Conservation (phyloP, 176 grass and related monocot genomes). For the Lolium rigidum region DNA sequence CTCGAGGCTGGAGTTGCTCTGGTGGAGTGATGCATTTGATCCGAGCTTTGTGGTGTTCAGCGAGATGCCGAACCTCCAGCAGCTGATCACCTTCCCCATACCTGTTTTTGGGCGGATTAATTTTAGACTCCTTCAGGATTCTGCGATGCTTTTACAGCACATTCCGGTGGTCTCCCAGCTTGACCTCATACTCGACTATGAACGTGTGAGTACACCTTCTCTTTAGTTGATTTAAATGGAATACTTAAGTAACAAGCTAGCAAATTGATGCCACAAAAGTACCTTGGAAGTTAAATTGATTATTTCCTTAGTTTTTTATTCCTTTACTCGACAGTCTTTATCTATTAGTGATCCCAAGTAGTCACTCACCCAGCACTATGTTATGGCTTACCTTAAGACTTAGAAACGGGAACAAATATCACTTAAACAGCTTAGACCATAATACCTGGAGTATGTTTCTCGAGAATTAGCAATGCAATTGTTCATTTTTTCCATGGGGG, state of each 20-base stretch:
- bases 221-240: neutral
- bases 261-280: neutral
- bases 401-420: neutral
- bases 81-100: constrained; percentile 30
- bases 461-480: neutral
- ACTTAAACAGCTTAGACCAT: neutral
- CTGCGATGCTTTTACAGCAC: constrained; percentile 6
- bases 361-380: neutral
- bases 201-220: constrained; percentile 18
- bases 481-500: neutral
- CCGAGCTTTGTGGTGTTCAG: neutral
- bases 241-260: neutral
- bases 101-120: constrained; percentile 24
- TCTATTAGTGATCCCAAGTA: neutral
- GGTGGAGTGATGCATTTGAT: constrained; percentile 28
- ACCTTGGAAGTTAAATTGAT: constrained; percentile 1
- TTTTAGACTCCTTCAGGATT: constrained; percentile 12
- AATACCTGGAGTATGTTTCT: neutral
- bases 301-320: neutral
- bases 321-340: neutral
- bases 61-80: neutral
- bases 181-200: constrained; percentile 24
- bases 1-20: constrained; percentile 19
- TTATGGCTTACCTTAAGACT: neutral
- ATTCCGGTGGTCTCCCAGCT: neutral